A percentile compares a stretch with the other conserved stretches of the same genome.
Evolutionary conservation across 257 asterid species (phyloP).

Genomic region (Gentiana macrophylla): DNA sequence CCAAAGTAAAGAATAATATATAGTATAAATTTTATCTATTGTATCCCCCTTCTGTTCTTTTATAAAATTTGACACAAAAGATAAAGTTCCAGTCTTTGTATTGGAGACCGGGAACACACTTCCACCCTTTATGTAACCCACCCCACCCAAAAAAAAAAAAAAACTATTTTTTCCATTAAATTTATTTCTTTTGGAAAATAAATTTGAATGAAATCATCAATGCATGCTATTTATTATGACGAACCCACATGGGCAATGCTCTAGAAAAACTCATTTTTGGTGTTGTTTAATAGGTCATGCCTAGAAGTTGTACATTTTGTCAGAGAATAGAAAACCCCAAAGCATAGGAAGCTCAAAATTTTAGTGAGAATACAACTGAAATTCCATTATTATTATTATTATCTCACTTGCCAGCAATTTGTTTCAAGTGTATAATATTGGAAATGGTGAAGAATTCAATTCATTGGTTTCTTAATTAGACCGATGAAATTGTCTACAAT

Average conservation of each 20-base stretch:
- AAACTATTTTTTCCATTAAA: slow-evolving; percentile 19
- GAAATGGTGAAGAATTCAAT: slow-evolving; percentile 37
- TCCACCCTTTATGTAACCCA: slow-evolving; percentile 4
- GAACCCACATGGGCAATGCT: slow-evolving; percentile 55
- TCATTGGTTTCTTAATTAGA: slow-evolving; percentile 5
- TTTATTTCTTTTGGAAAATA: slow-evolving; percentile 9
- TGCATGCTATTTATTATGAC: slow-evolving; percentile 39
- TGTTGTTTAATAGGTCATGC: slow-evolving; percentile 26
- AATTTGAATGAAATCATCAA: too few species aligned
- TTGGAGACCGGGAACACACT: slow-evolving; percentile 67
- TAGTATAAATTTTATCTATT: neutral
- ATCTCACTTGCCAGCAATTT: too few species aligned
- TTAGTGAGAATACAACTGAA: slow-evolving; percentile 3
- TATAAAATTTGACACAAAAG: slow-evolving; percentile 31
- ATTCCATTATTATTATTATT: slow-evolving; percentile 16
- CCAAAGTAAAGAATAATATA: slow-evolving; percentile 45
- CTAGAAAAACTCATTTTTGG: slow-evolving; percentile 16
- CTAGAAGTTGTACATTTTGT: slow-evolving; percentile 41
- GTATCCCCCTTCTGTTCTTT: neutral
- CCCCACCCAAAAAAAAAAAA: neutral
- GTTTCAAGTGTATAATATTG: slow-evolving; percentile 11
- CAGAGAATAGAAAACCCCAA: slow-evolving; percentile 26
- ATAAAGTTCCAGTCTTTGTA: slow-evolving; percentile 60
- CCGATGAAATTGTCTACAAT: slow-evolving; percentile 5
- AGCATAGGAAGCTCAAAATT: slow-evolving; percentile 22